Evolutionary conservation across 2,329 filamentous ascomycete genomes (phyloP).

Genomic region (Aspergillus novoparasiticus): DNA sequence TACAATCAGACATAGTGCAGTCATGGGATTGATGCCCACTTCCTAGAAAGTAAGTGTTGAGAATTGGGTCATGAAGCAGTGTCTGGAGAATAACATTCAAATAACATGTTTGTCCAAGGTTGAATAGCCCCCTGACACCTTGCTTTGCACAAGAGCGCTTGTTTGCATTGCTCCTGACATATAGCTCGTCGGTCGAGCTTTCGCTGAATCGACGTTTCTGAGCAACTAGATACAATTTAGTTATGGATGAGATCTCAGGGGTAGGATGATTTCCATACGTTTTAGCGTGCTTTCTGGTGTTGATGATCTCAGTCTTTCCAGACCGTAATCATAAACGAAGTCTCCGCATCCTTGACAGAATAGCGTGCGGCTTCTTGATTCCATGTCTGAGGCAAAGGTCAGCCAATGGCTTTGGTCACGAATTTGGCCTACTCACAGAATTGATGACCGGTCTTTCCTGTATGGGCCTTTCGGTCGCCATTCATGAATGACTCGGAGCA

Average conservation of each 20-base stretch:
- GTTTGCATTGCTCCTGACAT: constrained; percentile 76
- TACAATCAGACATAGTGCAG: constrained; percentile 63
- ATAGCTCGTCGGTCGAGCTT: constrained; percentile 68
- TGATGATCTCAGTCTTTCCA: constrained; percentile 39
- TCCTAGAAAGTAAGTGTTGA: constrained; percentile 88
- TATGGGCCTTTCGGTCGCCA: constrained; percentile 37
- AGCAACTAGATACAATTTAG: constrained; percentile 21
- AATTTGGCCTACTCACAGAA: constrained; percentile 39
- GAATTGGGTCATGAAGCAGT: constrained; percentile 87
- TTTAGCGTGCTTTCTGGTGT: constrained; percentile 23
- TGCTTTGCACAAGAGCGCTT: constrained; percentile 81
- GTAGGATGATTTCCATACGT: constrained; percentile 15
- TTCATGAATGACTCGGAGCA: constrained; percentile 37
- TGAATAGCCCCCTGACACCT: constrained; percentile 89
- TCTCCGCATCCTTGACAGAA: constrained; percentile 45
- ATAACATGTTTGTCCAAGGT: constrained; percentile 98
- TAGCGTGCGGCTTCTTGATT: constrained; percentile 42
- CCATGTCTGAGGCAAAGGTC: constrained; percentile 35
- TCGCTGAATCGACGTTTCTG: constrained; percentile 42
- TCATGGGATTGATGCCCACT: constrained; percentile 82
- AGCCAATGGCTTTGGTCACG: constrained; percentile 5
- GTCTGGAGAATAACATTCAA: constrained; percentile 95
- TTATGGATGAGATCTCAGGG: background rate
- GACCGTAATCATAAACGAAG: constrained; percentile 44
- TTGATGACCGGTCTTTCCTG: constrained; percentile 41